Evolutionary conservation across 2,329 filamentous ascomycete species (phyloP).

Genomic region (Fusarium xyrophilum): DNA sequence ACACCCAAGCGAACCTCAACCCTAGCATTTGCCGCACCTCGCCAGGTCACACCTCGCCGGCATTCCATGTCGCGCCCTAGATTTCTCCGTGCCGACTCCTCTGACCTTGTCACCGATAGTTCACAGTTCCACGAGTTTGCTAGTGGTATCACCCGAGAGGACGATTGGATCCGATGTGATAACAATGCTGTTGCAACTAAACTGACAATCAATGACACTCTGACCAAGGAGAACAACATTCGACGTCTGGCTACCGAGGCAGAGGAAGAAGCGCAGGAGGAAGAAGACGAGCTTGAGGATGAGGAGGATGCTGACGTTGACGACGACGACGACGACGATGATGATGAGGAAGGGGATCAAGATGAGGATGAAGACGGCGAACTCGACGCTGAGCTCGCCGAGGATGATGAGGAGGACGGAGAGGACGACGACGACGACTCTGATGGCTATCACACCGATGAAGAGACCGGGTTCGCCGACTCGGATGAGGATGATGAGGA

Average conservation of each 20-base stretch:
- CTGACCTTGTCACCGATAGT: slow-evolving; percentile 60
- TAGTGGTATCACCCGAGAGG: slow-evolving; percentile 78
- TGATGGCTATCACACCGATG: slow-evolving; percentile 78
- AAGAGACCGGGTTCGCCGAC: slow-evolving; percentile 72
- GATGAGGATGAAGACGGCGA: slow-evolving; percentile 58
- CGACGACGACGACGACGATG: slow-evolving; percentile 63
- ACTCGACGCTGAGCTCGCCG: slow-evolving; percentile 57
- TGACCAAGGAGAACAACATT: slow-evolving; percentile 88
- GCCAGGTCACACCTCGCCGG: slow-evolving; percentile 37
- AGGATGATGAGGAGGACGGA: slow-evolving; percentile 58
- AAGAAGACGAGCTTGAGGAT: slow-evolving; percentile 69
- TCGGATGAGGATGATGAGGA: slow-evolving; percentile 74
- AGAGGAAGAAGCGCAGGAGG: slow-evolving; percentile 82
- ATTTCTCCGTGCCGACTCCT: slow-evolving; percentile 59
- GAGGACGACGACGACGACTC: slow-evolving; percentile 64
- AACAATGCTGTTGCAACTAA: slow-evolving; percentile 68
- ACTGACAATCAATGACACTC: slow-evolving; percentile 87
- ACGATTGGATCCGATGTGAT: slow-evolving; percentile 86
- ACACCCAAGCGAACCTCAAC: slow-evolving; percentile 44
- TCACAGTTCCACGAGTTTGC: slow-evolving; percentile 90
- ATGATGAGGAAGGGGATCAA: slow-evolving; percentile 51
- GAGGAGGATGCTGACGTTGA: slow-evolving; percentile 91
- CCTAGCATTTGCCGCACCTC: slow-evolving; percentile 38
- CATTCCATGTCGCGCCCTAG: slow-evolving; percentile 46
- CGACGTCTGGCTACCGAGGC: slow-evolving; percentile 86